Evolutionary conservation across 1,284 basidiomycete species (phyloP).

Genomic region (Apiotrichum laibachii): DNA sequence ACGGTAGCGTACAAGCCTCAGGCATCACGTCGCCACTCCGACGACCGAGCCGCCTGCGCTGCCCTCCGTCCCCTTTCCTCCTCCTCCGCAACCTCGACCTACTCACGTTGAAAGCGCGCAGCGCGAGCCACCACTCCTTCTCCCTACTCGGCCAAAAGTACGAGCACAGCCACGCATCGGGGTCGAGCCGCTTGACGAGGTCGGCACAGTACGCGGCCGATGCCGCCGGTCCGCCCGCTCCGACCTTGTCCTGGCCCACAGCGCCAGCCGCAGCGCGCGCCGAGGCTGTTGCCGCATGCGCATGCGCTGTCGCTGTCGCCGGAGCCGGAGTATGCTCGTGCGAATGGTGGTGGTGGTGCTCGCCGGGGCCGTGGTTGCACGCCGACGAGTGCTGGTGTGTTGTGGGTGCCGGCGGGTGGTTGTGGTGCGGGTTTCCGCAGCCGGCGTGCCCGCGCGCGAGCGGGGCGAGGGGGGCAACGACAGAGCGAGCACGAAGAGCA

Average conservation of each 20-base stretch:
- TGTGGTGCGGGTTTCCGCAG: constrained; percentile 4
- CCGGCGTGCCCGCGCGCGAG: constrained; percentile 8
- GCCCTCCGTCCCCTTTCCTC: background rate
- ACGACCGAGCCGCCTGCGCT: no score
- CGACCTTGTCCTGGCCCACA: background rate
- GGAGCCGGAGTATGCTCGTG: constrained; percentile 5
- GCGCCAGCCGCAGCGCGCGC: constrained; percentile 1
- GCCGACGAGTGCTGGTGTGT: constrained; percentile 5
- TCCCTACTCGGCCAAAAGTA: constrained; percentile 70
- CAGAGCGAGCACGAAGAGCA: background rate
- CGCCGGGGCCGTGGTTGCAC: constrained; percentile 18
- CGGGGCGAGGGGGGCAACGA: background rate
- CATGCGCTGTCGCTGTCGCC: background rate
- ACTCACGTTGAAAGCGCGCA: constrained; percentile 84
- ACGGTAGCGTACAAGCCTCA: no score
- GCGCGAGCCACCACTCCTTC: constrained; percentile 71
- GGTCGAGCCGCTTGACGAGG: constrained; percentile 49
- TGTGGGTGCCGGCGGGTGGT: background rate
- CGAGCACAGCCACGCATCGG: constrained; percentile 69
- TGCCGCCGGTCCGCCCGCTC: constrained; percentile 37
- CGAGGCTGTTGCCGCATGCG: constrained; percentile 2
- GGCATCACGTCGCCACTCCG: no score
- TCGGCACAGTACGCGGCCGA: constrained; percentile 47
- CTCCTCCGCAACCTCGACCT: background rate
- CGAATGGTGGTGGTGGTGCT: constrained; percentile 18